Evolutionary conservation across 495 filamentous ascomycete species (phyloP), one percentile per base, ranked within the genome.

Genomic region (Daldinia childiae): DNA sequence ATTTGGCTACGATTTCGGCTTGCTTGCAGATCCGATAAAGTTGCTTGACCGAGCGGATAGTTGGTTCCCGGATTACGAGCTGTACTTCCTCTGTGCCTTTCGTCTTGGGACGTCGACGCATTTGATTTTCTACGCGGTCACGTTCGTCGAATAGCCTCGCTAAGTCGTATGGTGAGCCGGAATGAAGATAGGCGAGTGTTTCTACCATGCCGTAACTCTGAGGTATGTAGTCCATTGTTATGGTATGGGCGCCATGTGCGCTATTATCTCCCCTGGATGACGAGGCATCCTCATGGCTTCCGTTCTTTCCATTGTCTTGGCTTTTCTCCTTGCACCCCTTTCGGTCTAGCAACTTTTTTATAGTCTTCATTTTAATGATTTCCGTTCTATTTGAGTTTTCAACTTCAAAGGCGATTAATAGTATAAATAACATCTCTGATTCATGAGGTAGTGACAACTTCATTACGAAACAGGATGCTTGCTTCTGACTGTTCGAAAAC

Each of bases 11-110:
- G 14, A 66, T 0, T 32, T 72, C 73, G 26, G 74, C 68, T 4
- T 69, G 58, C 41, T 54, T 32, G 30, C 39, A 36, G 9, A 45
- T 61, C 12, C 45, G 45, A 36, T 74, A 41, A 2, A 78, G 52
- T 14, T 66, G 15, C 39, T 66, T 61, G 17, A 76, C 60, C 0
- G 68, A 52, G 19, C 57, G 51, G 4, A 57, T 43, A 39, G 64
- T 71, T 45, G 76, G 76, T 15, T 73, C 51, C 1, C 52, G 58
- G 6, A 74, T 66, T 11, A 74, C 58, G 7, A 5, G 30, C 29
- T 73, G 66, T 0, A 73, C 71, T 45, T 74, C 74, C n/a, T 32
- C 17, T 5, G 52, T 74, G 14, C 62, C 71, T 38, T 64, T 66
- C 15, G 71, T 71, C 39, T 39, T 62, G 1, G 71, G 74, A 12